phyloP scores from a whole-genome alignment of 140 eudicot species.

The Ambrosia hybrid region DNA sequence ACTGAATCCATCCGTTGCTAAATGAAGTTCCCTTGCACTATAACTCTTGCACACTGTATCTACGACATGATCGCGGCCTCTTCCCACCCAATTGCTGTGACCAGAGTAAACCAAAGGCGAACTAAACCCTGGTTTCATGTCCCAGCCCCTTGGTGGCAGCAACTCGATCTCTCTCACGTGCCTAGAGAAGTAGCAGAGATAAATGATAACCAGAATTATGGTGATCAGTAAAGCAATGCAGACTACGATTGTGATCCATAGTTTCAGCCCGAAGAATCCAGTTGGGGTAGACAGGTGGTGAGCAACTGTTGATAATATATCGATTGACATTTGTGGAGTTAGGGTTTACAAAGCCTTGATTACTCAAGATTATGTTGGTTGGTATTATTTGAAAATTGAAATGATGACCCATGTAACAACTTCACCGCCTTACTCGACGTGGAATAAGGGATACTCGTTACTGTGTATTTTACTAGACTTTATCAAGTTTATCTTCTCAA shows the following conservation, averaged over 20 bases:
- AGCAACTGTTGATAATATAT: slow-evolving; percentile 3
- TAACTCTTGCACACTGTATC: slow-evolving; percentile 26
- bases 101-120: slow-evolving; percentile 8
- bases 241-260: slow-evolving; percentile 36
- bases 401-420: slow-evolving; percentile 4
- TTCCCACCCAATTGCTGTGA: neutral
- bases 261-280: slow-evolving; percentile 39
- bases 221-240: slow-evolving; percentile 18
- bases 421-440: slow-evolving; percentile 17
- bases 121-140: neutral
- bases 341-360: slow-evolving; percentile 11
- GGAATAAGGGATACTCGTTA: neutral
- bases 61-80: neutral
- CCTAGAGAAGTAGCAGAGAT: slow-evolving; percentile 8
- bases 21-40: slow-evolving; percentile 33
- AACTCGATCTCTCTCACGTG: slow-evolving; percentile 26
- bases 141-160: slow-evolving; percentile 31
- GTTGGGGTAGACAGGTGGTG: slow-evolving; percentile 35
- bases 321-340: slow-evolving; percentile 19
- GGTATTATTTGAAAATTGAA: neutral
- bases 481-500: neutral
- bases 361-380: neutral
- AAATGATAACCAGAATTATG: neutral
- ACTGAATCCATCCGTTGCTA: slow-evolving; percentile 42
- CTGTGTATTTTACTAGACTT: no score